Evolutionary conservation across 805 yeast species (phyloP).

Genomic region (Pichia sporocuriosa): DNA sequence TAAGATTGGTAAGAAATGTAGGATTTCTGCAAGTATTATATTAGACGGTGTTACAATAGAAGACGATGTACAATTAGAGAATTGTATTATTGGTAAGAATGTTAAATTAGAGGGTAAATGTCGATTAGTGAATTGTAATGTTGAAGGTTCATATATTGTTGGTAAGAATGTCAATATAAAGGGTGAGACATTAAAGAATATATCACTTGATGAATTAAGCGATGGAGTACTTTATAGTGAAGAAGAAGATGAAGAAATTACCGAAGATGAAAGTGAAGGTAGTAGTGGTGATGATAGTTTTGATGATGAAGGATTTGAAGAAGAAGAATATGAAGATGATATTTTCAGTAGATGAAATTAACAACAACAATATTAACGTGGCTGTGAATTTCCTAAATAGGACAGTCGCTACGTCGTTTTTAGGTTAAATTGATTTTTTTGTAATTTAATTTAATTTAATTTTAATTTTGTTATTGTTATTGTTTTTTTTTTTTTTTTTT

Average conservation of each 20-base stretch:
- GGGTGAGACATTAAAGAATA: constrained; percentile 33
- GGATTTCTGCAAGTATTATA: constrained; percentile 79
- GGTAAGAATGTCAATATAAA: constrained; percentile 42
- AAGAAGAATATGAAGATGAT: constrained; percentile 39
- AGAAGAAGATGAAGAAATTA: constrained; percentile 24
- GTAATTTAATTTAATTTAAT: too few relatives aligned
- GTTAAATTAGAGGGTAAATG: constrained; percentile 60
- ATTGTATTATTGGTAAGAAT: constrained; percentile 73
- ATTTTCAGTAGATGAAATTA: neutral
- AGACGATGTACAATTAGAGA: constrained; percentile 75
- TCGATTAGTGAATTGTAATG: constrained; percentile 71
- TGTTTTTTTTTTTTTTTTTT: neutral
- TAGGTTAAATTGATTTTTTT: too few relatives aligned
- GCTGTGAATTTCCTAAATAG: too few relatives aligned
- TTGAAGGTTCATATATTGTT: constrained; percentile 74
- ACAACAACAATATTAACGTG: too few relatives aligned
- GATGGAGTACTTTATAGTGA: constrained; percentile 16
- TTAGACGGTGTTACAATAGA: constrained; percentile 65
- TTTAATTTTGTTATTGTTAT: too few relatives aligned
- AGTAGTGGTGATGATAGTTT: constrained; percentile 26
- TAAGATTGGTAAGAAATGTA: constrained; percentile 75
- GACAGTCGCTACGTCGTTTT: too few relatives aligned
- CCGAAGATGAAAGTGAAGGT: constrained; percentile 34
- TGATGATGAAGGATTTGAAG: constrained; percentile 58
- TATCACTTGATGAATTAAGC: constrained; percentile 29